Conservation (phyloP, 2,329 filamentous ascomycete species). For the Alternaria gaisen region DNA sequence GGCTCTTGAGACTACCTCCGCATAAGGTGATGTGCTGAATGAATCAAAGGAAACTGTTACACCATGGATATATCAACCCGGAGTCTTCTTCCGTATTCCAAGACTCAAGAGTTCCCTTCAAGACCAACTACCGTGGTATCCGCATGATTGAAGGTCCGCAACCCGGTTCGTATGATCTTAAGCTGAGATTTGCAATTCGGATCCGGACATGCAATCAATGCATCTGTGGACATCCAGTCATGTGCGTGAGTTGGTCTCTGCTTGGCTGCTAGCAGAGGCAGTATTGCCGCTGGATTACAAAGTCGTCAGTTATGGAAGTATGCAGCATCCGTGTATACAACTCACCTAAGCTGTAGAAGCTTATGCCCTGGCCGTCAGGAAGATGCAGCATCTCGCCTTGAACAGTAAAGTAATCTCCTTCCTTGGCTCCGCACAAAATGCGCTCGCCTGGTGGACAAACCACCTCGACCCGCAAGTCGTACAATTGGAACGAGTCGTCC, state of each 20-base stretch:
- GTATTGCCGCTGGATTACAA: slow-evolving; percentile 6
- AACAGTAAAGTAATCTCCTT: slow-evolving; percentile 16
- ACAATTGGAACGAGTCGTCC: slow-evolving; percentile 16
- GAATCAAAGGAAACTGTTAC: background rate
- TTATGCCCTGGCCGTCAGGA: slow-evolving; percentile 15
- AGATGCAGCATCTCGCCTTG: slow-evolving; percentile 23
- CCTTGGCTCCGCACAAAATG: slow-evolving; percentile 17
- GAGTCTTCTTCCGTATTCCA: background rate
- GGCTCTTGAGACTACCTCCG: background rate
- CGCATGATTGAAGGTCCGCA: slow-evolving; percentile 19
- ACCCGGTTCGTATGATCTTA: slow-evolving; percentile 14
- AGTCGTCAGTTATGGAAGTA: background rate
- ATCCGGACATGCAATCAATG: slow-evolving; percentile 20
- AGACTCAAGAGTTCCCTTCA: background rate
- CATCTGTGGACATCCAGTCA: slow-evolving; percentile 24
- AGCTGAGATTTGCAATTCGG: slow-evolving; percentile 23
- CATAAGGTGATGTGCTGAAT: background rate
- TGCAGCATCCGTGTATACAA: background rate
- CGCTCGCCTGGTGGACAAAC: slow-evolving; percentile 18
- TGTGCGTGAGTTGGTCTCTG: slow-evolving; percentile 19
- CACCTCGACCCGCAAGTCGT: slow-evolving; percentile 18
- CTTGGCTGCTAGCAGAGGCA: slow-evolving; percentile 17
- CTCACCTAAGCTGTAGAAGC: slow-evolving; percentile 19
- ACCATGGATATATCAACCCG: background rate
- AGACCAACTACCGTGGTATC: slow-evolving; percentile 16